Conservation (phyloP, 257 asterid species). For the Echites panduratus region DNA sequence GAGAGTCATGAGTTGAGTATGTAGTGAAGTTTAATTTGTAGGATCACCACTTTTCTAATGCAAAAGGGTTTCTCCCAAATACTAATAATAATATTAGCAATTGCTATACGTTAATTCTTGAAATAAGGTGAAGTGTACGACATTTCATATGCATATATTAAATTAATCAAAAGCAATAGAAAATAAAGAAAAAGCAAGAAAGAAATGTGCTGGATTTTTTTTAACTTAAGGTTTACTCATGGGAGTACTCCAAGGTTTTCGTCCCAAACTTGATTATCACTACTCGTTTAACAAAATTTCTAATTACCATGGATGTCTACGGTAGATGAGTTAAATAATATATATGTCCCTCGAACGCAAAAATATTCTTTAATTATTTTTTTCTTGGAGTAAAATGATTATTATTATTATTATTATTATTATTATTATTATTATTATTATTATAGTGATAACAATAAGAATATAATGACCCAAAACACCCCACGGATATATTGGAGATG, state of each 20-base stretch:
- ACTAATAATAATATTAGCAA: conserved; percentile 13
- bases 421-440: too few species aligned
- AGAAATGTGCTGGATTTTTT: conserved; percentile 22
- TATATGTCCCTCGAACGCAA: too few species aligned
- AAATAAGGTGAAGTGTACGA: conserved; percentile 57
- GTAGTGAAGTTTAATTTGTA: background rate
- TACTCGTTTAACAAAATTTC: too few species aligned
- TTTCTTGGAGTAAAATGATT: background rate
- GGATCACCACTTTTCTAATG: background rate
- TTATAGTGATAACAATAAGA: conserved; percentile 10
- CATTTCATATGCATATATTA: conserved; percentile 3
- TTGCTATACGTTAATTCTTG: conserved; percentile 24
- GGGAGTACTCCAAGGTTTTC: conserved; percentile 22
- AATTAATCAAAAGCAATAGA: conserved; percentile 4
- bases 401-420: too few species aligned
- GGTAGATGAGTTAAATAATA: too few species aligned
- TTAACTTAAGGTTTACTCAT: conserved; percentile 36
- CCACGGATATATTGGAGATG: background rate
- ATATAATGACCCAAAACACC: conserved; percentile 18
- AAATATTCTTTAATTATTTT: too few species aligned
- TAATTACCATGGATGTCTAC: too few species aligned
- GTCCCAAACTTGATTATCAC: too few species aligned
- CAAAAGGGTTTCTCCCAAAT: conserved; percentile 32
- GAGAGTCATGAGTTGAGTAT: background rate
- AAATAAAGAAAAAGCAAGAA: conserved; percentile 5